Evolutionary conservation across 2,329 filamentous ascomycete genomes (phyloP).

Genomic region (Penicillium sp.): DNA sequence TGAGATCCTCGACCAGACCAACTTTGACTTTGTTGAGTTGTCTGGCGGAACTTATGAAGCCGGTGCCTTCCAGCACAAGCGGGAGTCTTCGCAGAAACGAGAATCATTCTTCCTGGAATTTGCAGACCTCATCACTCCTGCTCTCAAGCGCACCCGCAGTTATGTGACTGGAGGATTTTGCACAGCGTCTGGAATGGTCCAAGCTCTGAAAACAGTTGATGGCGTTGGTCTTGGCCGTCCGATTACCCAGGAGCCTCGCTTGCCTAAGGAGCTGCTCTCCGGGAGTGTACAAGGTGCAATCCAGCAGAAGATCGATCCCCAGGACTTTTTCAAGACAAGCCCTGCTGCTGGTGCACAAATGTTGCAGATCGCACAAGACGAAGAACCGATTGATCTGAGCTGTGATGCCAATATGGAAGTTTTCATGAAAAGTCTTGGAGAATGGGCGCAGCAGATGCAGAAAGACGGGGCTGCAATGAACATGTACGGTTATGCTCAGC

Average conservation of each 20-base stretch:
- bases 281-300: constrained; percentile 35
- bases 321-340: constrained; percentile 75
- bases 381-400: constrained; percentile 24
- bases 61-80: constrained; percentile 51
- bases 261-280: constrained; percentile 25
- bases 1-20: constrained; percentile 25
- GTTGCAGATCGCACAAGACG: constrained; percentile 22
- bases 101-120: constrained; percentile 62
- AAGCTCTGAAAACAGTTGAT: constrained; percentile 55
- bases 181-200: constrained; percentile 56
- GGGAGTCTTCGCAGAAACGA: constrained; percentile 55
- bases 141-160: constrained; percentile 23
- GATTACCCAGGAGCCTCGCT: constrained; percentile 48
- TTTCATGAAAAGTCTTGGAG: neutral
- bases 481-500: neutral
- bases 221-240: constrained; percentile 59
- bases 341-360: constrained; percentile 20
- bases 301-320: constrained; percentile 72
- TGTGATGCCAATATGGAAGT: neutral
- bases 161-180: constrained; percentile 61
- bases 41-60: constrained; percentile 59
- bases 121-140: constrained; percentile 52
- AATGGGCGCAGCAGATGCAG: neutral
- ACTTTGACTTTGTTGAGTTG: constrained; percentile 53
- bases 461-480: neutral